phyloP scores from a whole-genome alignment of 495 filamentous ascomycete species.

The Hypoxylon fragiforme region DNA sequence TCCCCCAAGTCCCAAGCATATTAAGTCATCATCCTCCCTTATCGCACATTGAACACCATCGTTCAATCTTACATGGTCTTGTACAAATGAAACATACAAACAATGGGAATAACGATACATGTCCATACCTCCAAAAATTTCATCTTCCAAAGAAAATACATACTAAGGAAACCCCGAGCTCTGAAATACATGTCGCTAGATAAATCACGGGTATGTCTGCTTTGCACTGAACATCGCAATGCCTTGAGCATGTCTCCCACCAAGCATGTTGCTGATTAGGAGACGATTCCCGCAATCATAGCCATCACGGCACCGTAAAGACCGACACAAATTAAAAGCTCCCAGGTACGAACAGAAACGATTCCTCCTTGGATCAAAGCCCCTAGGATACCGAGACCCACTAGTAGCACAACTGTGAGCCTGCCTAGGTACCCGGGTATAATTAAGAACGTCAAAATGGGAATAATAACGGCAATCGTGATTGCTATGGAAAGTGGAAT shows the following conservation, averaged over 20 bases:
- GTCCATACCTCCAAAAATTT: no score
- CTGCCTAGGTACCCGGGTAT: slow-evolving; percentile 59
- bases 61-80: no score
- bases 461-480: slow-evolving; percentile 58
- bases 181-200: no score
- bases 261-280: no score
- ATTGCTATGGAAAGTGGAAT: slow-evolving; percentile 54
- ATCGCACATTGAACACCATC: neutral
- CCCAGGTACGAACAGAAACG: slow-evolving; percentile 30
- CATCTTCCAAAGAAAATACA: no score
- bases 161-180: no score
- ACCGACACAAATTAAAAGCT: slow-evolving; percentile 40
- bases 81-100: no score
- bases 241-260: no score
- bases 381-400: slow-evolving; percentile 36
- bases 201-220: no score
- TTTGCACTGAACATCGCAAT: no score
- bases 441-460: slow-evolving; percentile 60
- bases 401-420: slow-evolving; percentile 52
- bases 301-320: slow-evolving; percentile 51
- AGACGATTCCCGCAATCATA: slow-evolving; percentile 45
- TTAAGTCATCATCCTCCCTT: neutral
- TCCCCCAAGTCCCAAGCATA: no score
- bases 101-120: no score
- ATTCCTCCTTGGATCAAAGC: slow-evolving; percentile 38